Evolutionary conservation across 2,329 filamentous ascomycete genomes (phyloP), one percentile per base, ranked within the genome.

Genomic region (Ilyonectria destructans): DNA sequence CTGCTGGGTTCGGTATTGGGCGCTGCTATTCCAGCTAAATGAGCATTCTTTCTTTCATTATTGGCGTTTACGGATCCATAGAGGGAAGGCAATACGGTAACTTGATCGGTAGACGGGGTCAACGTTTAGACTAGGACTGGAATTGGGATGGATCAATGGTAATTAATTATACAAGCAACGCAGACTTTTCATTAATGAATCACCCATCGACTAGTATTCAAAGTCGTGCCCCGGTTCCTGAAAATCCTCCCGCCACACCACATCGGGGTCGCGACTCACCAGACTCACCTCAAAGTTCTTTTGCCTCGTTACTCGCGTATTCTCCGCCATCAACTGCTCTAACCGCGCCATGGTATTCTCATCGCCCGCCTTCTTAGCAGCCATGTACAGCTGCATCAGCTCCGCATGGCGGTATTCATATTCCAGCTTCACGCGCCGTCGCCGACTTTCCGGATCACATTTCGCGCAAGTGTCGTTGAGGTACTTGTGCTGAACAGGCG

Each of bases 391-490:
- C 26, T 37, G 55, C 70, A 79, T 75, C 35, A 82, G 65, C 52
- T 65, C 64, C 12, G 69, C 68, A 33, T 77, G 77, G 4, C 75
- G 66, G n/a, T 57, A 63, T 49, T 80, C 77, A 52, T 80, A 75
- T 23, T 76, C 52, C 40, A 71, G 68, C 51, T 71, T 69, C 46
- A 75, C 62, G 10, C 74, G 63, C 67, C 73, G 74, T 19, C 78
- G 76, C 43, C 66, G 72, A 23, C 75, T 74, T 1, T 74, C 73
- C 0, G 78, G 76, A 57, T 83, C 80, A 67, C 82, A 84, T 6
- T 68, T 58, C 8, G 80, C 77, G 71, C 82, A 84, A n/a, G 78
- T 81, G 69, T 81, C 80, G 48, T 77, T 65, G 49, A 83, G 58
- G 62, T 75, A 76, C 13, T 63, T 66, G 26, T 62, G 65, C 35